phyloP scores from a whole-genome alignment of 257 asterid species.

The Linaria vulgaris region DNA sequence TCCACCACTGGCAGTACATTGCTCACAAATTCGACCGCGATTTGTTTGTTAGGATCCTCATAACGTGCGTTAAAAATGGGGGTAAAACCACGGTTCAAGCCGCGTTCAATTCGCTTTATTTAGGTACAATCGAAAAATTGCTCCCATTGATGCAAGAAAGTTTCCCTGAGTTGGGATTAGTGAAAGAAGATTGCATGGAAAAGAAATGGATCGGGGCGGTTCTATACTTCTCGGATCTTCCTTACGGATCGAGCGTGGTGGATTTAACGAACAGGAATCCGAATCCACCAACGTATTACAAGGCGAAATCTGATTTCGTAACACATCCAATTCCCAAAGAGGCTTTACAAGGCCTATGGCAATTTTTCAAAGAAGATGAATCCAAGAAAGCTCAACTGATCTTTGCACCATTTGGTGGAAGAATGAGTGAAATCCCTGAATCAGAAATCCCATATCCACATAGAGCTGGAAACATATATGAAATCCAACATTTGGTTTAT shows the following conservation, averaged over 20 bases:
- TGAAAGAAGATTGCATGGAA: slow-evolving; percentile 41
- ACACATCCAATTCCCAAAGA: slow-evolving; percentile 28
- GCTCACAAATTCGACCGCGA: slow-evolving; percentile 27
- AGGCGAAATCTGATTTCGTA: slow-evolving; percentile 47
- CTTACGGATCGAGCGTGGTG: slow-evolving; percentile 30
- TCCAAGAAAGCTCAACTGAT: slow-evolving; percentile 32
- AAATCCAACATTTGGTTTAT: slow-evolving; percentile 37
- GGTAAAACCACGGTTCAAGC: slow-evolving; percentile 32
- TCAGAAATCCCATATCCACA: slow-evolving; percentile 41
- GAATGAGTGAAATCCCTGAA: slow-evolving; percentile 34
- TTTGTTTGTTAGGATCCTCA: slow-evolving; percentile 30
- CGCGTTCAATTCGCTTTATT: slow-evolving; percentile 40
- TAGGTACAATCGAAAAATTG: slow-evolving; percentile 32
- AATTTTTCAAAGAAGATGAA: slow-evolving; percentile 28
- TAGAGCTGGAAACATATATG: slow-evolving; percentile 40
- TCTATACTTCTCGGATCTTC: slow-evolving; percentile 45
- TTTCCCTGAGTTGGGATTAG: slow-evolving; percentile 47
- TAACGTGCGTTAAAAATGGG: slow-evolving; percentile 15
- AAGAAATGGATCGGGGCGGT: slow-evolving; percentile 41
- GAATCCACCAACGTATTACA: slow-evolving; percentile 34
- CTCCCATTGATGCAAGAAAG: slow-evolving; percentile 32
- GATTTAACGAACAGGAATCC: slow-evolving; percentile 32
- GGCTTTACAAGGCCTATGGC: slow-evolving; percentile 37
- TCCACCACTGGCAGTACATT: slow-evolving; percentile 39
- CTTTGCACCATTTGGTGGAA: slow-evolving; percentile 45